Base-by-base conservation (phyloP, 1,284 basidiomycete genomes). In the Lentinus polychrous region DNA sequence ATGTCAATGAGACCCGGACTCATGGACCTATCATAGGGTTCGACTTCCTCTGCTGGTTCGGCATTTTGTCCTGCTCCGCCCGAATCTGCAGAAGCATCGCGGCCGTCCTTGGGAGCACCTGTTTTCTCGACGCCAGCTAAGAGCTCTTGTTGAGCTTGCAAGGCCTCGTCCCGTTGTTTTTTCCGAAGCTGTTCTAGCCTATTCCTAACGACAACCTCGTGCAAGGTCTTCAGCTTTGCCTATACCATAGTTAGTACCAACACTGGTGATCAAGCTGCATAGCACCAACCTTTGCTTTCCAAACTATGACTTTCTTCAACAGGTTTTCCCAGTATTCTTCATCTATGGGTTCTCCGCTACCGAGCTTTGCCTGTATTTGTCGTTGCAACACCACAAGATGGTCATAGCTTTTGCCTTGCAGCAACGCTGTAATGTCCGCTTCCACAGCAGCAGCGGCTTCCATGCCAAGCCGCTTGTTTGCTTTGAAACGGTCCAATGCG, bases 321-420 rank as follows among this genome's bases (percentile, higher is more conserved):
- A 99, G 71, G 34, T 83, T 76, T 66, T 98, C 95, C 96, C 96
- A 99, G 64, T 99, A 99, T 65, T 99, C 96, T 11, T 86, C 88
- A 66, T 99, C 96, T 35, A 99, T 80, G 1, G 94, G 93, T 66
- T 98, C 94, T 27, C 92, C 91, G 51, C 91, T 92, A 0, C 78
- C 74, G 1, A 99, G 77, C 67, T 99, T 99, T 45, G 76, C 76
- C 59, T 93, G 90, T 12, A 99, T 86, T 59, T 86, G 86, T 50
- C 80, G 76, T 66, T 99, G 95, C 27, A 99, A 74, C 35, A 77
- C 78, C 15, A 79, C 75, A 32, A 99, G 78, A 52, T 97, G 85
- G 2, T 92, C 85, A 51, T 91, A 85, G 2, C 85, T 79, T 67
- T 94, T 94, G 40, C 86, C 87, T 24, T 81, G 74, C 22, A 94